Evolutionary conservation across 2,329 filamentous ascomycete species (phyloP), one percentile per base, ranked within the genome.

Genomic region (Neonectria hederae): DNA sequence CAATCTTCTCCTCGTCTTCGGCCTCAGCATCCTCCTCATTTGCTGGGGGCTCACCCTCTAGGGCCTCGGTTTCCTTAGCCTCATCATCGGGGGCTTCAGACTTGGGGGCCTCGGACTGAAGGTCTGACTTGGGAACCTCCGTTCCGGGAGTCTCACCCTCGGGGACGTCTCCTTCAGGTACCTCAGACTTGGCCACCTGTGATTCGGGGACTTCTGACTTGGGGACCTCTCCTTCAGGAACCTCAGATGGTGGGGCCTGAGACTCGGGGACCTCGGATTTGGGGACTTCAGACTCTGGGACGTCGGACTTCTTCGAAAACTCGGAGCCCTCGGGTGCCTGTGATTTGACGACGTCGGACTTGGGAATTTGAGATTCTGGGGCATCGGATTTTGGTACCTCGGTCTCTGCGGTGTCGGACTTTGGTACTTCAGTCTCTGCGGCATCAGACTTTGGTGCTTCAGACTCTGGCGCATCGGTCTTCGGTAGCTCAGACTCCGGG

Each of bases 1-100:
- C 80, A 75, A 82, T 83, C 75, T 84, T 80, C 4, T 80, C 88
- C 69, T 82, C 83, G 14, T 81, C 80, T 72, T 86, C 84, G 69
- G 40, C 9, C 28, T 59, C 56, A 22, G 26, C 43, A 21, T 28
- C 19, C 24, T 57, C 48, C 13, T 38, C 10, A 13, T 32, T 10
- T 5, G 19, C 43, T 7, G 35, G 35, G 17, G 35, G 6, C 14
- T 38, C 35, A 38, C 35, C 35, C 35, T 38, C 35, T 17, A 38
- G 17, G 5, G 14, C 35, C 35, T 54, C 32, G 2, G 46, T 24
- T 17, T 22, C 38, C 32, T 68, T 65, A 9, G 48, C 62, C 38
- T 65, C 60, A 10, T 60, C 61, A 30, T 70, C 65, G n/a, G 48
- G 38, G 24, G 24, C 35, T 10, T 32, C n/a, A 11, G 55, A 38